phyloP scores from a whole-genome alignment of 192 early-diverging fungal genomes.

The Helicostylum pulchrum region DNA sequence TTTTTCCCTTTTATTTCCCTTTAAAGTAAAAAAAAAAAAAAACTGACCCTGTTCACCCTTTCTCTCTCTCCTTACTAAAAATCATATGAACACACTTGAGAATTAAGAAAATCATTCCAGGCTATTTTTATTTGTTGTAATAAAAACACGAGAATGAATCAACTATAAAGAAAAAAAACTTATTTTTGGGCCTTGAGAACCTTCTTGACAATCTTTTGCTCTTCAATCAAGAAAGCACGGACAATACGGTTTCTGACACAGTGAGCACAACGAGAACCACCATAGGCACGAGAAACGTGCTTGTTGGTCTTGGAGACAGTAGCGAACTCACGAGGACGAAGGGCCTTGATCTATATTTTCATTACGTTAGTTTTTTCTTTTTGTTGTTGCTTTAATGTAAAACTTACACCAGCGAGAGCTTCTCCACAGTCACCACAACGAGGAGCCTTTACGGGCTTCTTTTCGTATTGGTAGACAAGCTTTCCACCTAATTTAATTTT shows the following conservation, averaged over 20 bases:
- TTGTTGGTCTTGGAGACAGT: slow-evolving; percentile 90
- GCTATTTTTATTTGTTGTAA: background rate
- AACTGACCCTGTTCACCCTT: background rate
- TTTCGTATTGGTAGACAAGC: slow-evolving; percentile 86
- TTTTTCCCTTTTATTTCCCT: no score
- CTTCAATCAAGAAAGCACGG: slow-evolving; percentile 98
- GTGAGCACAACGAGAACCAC: slow-evolving; percentile 89
- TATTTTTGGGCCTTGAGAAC: slow-evolving; percentile 81
- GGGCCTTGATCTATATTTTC: slow-evolving; percentile 53
- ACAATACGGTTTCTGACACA: slow-evolving; percentile 85
- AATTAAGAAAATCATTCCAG: no score
- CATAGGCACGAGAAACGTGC: slow-evolving; percentile 92
- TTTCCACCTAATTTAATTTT: slow-evolving; percentile 63
- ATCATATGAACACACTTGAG: no score
- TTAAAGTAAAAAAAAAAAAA: no score
- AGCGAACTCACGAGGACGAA: slow-evolving; percentile 90
- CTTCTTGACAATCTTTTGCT: slow-evolving; percentile 99
- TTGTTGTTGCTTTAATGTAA: background rate
- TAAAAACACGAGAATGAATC: background rate
- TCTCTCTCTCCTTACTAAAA: background rate
- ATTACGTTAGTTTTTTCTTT: no score
- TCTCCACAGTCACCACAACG: slow-evolving; percentile 97
- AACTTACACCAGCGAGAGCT: slow-evolving; percentile 80
- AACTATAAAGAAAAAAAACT: background rate
- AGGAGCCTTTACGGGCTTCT: slow-evolving; percentile 88